phyloP scores from a whole-genome alignment of 768 basidiomycete genomes.

The Naganishia randhawae region DNA sequence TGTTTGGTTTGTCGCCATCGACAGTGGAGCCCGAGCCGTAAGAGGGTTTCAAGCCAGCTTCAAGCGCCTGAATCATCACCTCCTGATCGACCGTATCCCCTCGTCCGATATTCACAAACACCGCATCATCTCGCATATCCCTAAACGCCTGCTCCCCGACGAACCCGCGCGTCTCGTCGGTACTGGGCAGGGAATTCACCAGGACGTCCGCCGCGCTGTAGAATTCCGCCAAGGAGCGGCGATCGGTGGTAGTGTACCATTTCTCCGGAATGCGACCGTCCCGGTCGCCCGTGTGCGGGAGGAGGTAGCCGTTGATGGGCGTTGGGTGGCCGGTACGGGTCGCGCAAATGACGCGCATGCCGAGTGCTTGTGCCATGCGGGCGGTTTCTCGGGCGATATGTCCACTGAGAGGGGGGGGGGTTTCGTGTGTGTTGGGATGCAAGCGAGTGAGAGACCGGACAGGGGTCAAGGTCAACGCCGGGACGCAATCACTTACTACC shows the following conservation, averaged over 20 bases:
- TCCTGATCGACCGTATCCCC: constrained; percentile 41
- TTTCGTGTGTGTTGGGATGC: too few relatives aligned
- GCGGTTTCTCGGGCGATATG: constrained; percentile 35
- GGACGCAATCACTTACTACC: constrained; percentile 23
- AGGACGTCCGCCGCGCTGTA: constrained; percentile 31
- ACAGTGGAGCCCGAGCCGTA: background rate
- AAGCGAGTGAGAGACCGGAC: background rate
- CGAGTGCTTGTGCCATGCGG: constrained; percentile 31
- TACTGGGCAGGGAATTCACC: constrained; percentile 33
- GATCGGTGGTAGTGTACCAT: constrained; percentile 30
- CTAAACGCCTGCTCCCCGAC: constrained; percentile 30
- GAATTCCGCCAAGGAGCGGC: constrained; percentile 26
- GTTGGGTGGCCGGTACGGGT: constrained; percentile 30
- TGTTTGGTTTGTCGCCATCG: constrained; percentile 14
- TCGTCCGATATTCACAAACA: constrained; percentile 52
- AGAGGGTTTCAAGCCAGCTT: constrained; percentile 6
- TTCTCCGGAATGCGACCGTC: constrained; percentile 31
- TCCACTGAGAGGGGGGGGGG: too few relatives aligned
- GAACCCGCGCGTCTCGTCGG: constrained; percentile 16
- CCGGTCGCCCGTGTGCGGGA: constrained; percentile 31
- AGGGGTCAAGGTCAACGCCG: background rate
- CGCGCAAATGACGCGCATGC: constrained; percentile 31
- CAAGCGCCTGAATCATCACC: constrained; percentile 29
- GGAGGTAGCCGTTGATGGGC: constrained; percentile 28
- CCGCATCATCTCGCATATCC: constrained; percentile 40